phyloP scores from a whole-genome alignment of 2,329 filamentous ascomycete species.

The Nothophoma quercina region DNA sequence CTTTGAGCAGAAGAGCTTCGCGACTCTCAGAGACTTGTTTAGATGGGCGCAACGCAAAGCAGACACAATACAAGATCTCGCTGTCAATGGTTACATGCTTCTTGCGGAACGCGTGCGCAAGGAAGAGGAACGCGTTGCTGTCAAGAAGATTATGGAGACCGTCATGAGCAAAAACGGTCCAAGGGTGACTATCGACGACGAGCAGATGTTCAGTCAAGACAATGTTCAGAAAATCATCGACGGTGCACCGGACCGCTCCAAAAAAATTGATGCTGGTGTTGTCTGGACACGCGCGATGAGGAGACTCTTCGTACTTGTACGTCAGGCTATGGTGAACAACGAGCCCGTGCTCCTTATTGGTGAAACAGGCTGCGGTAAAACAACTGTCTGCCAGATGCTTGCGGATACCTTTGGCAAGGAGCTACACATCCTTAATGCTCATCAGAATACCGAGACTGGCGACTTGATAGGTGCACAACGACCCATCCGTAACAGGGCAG shows the following conservation, averaged over 20 bases:
- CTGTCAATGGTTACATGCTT: slow-evolving; percentile 93
- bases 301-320: slow-evolving; percentile 87
- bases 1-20: slow-evolving; percentile 98
- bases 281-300: slow-evolving; percentile 98
- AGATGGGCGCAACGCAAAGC: slow-evolving; percentile 89
- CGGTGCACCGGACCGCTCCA: slow-evolving; percentile 35
- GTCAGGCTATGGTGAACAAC: slow-evolving; percentile 83
- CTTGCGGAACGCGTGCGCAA: slow-evolving; percentile 95
- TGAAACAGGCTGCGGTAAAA: slow-evolving; percentile 98
- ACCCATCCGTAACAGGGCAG: slow-evolving; percentile 83
- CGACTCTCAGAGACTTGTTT: slow-evolving; percentile 93
- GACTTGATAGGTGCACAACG: slow-evolving; percentile 96
- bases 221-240: slow-evolving; percentile 44
- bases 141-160: slow-evolving; percentile 87
- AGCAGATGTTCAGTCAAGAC: slow-evolving; percentile 70
- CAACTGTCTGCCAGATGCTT: slow-evolving; percentile 91
- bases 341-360: slow-evolving; percentile 95
- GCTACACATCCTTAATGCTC: slow-evolving; percentile 91
- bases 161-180: slow-evolving; percentile 71
- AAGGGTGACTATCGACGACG: slow-evolving; percentile 77
- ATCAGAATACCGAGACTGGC: slow-evolving; percentile 97
- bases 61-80: slow-evolving; percentile 86
- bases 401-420: slow-evolving; percentile 79
- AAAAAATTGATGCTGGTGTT: slow-evolving; percentile 54
- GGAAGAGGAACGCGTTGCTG: slow-evolving; percentile 80